These are phyloP conservation scores for Seiridium cupressi DNA, from an alignment of 2,329 filamentous ascomycete genomes.

Conservation along the genomic window DNA sequence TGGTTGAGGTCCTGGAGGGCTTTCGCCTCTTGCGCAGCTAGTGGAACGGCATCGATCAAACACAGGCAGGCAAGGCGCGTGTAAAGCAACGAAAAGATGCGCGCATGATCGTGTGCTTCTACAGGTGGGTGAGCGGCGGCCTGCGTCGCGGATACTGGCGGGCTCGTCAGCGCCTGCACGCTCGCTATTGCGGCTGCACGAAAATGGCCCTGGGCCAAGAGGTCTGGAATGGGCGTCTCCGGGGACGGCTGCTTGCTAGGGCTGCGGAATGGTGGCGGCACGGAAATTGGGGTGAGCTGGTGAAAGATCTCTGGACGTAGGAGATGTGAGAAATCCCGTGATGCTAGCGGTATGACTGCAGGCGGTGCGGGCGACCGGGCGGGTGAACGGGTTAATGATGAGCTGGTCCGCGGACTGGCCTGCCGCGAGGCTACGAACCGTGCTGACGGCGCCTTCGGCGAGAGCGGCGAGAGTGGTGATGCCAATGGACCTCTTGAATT, in stretches of 20 bases:
- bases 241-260: constrained; percentile 62
- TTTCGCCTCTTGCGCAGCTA: constrained; percentile 67
- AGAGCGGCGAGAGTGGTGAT: constrained; percentile 18
- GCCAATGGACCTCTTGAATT: constrained; percentile 19
- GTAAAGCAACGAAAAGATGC: constrained; percentile 77
- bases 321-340: constrained; percentile 78
- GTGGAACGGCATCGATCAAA: constrained; percentile 68
- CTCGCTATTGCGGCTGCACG: constrained; percentile 72
- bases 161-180: constrained; percentile 56
- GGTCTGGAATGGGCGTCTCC: constrained; percentile 62
- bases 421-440: constrained; percentile 20
- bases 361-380: constrained; percentile 14
- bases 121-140: constrained; percentile 31
- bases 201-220: constrained; percentile 75
- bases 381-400: constrained; percentile 17
- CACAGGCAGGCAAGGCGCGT: constrained; percentile 79
- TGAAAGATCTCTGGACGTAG: constrained; percentile 82
- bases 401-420: constrained; percentile 21
- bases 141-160: constrained; percentile 33
- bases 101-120: constrained; percentile 55
- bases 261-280: constrained; percentile 66
- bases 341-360: constrained; percentile 30
- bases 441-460: constrained; percentile 27
- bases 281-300: constrained; percentile 63
- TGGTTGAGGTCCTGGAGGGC: constrained; percentile 62